Evolutionary conservation across 2,329 filamentous ascomycete genomes (phyloP), one percentile per base, ranked within the genome.

Genomic region (Fusarium circinatum): DNA sequence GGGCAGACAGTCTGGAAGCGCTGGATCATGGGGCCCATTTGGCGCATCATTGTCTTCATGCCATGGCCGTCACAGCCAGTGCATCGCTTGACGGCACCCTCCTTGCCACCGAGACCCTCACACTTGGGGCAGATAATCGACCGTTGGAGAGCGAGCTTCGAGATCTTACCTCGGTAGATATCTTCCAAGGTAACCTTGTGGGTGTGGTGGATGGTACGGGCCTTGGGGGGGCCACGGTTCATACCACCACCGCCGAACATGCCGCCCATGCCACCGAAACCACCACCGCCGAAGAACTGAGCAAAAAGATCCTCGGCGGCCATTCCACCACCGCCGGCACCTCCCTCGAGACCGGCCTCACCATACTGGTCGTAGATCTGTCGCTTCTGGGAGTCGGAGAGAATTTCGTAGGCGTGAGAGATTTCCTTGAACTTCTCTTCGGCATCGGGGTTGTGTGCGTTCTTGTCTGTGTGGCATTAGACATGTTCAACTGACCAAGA

Each of bases 11-110:
- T 98, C 89, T 99, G 96, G 91, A 99, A 99, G 66, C 96, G 94
- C 87, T 99, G 97, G 78, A 99, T 98, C 96, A 99, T 99, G 68
- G 96, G 96, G 58, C 96, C 96, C 95, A 99, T 98, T 86, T 99
- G 96, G 82, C 97, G 93, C 96, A 99, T 98, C 96, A 99, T 98
- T 45, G 94, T 98, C 93, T 98, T 98, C 94, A 98, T 98, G 84
- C 96, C 96, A 74, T 93, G 91, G 76, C 96, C 96, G 79, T 97
- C 94, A 84, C 96, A 99, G 80, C 94, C 93, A 45, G 90, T 82
- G 85, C 96, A 99, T 80, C 93, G 94, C 87, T 95, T 96, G 75
- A 98, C 96, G n/a, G 96, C 94, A 74, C 96, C 96, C 75, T 98
- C 96, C 88, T 99, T 99, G 76, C 96, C 96, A 80, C 96, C 96